Base-by-base conservation (phyloP, 192 early-diverging fungal genomes). In the Dissophora globulifera region DNA sequence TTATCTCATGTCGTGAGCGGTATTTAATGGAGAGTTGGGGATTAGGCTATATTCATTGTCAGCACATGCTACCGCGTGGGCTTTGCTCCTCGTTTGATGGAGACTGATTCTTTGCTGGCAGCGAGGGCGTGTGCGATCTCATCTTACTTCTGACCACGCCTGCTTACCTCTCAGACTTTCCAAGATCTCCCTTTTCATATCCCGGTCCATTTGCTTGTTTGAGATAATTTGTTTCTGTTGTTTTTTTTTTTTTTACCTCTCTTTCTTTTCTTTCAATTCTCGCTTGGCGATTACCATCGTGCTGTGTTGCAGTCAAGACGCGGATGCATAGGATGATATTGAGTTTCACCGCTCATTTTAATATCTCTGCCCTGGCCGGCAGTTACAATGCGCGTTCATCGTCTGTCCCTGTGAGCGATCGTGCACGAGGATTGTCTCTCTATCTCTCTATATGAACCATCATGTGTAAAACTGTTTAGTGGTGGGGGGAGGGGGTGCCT, bases 271-370 rank as follows among this genome's bases (percentile, higher is more conserved):
- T 11, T 51, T 51, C 27, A 30, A 30, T 51, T 51, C n/a, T n/a
- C n/a, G n/a, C n/a, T n/a, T n/a, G n/a, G n/a, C n/a, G n/a, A n/a
- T n/a, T n/a, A n/a, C n/a, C n/a, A n/a, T n/a, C n/a, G n/a, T n/a
- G n/a, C n/a, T n/a, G n/a, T n/a, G n/a, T n/a, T n/a, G n/a, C n/a
- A n/a, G n/a, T n/a, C n/a, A n/a, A n/a, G n/a, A n/a, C n/a, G n/a
- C n/a, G n/a, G n/a, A n/a, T n/a, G n/a, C n/a, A n/a, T n/a, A n/a
- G n/a, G n/a, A n/a, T n/a, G n/a, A n/a, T 30, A 11, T 12, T 31
- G 27, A 15, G 50, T 54, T 54, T 54, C 52, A n/a, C 52, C 52
- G 52, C 50, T 51, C 50, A 30, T 31, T 54, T 33, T 17, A 19
- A 54, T 38, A 54, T 38, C 52, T 3, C n/a, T 32, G 11, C 29